A percentile compares a stretch with the other conserved stretches of the same genome.
phyloP scores from a whole-genome alignment of 1,284 basidiomycete genomes.

The Sporisorium iseilematis-ciliati region DNA sequence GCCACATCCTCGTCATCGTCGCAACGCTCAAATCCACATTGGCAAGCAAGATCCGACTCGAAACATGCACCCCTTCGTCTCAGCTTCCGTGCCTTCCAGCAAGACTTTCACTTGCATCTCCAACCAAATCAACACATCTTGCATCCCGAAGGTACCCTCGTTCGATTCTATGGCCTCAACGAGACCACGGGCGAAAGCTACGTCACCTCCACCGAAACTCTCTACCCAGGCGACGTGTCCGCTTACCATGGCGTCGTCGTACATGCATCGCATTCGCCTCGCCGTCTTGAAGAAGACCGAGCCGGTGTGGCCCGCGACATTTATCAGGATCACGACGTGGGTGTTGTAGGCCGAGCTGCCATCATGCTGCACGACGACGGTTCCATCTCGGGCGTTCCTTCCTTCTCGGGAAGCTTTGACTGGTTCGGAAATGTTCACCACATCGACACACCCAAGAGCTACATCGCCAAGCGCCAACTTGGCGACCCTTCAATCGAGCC shows the following conservation, averaged over 20 bases:
- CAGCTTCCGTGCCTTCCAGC: constrained; percentile 59
- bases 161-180: constrained; percentile 48
- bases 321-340: constrained; percentile 39
- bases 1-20: constrained; percentile 4
- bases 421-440: constrained; percentile 62
- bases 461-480: constrained; percentile 38
- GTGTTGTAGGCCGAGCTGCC: constrained; percentile 59
- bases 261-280: constrained; percentile 37
- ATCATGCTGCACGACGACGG: constrained; percentile 62
- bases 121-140: constrained; percentile 58
- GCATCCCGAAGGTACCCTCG: constrained; percentile 57
- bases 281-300: constrained; percentile 53
- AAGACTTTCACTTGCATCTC: constrained; percentile 59
- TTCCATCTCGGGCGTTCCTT: constrained; percentile 39
- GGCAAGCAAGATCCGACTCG: constrained; percentile 14
- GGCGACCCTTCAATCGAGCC: constrained; percentile 40
- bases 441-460: constrained; percentile 46
- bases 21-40: neutral
- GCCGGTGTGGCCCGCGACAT: constrained; percentile 52
- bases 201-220: constrained; percentile 30
- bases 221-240: constrained; percentile 53
- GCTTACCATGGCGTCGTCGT: constrained; percentile 65
- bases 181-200: constrained; percentile 38
- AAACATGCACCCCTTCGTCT: constrained; percentile 46
- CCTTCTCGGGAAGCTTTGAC: constrained; percentile 60